Evolutionary conservation across 2,329 filamentous ascomycete genomes (phyloP).

Genomic region (Colletotrichum lupini): DNA sequence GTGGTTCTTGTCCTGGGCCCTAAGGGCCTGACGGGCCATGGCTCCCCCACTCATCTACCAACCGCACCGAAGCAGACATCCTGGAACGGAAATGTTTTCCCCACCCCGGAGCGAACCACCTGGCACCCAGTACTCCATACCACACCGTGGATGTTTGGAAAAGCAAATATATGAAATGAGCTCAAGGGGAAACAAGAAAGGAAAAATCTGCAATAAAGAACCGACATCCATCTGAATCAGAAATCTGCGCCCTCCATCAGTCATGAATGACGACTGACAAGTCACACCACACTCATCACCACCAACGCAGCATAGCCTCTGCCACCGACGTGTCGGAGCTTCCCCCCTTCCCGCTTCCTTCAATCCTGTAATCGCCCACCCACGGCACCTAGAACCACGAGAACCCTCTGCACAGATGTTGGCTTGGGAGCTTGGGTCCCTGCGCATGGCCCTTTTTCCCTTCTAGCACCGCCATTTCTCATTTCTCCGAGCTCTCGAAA

Average conservation of each 20-base stretch:
- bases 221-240: not conserved
- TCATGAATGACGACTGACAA: not conserved
- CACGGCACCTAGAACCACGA: slow-evolving; percentile 9
- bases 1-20: too few species aligned
- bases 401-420: slow-evolving; percentile 10
- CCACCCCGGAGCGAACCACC: slow-evolving; percentile 5
- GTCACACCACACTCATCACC: not conserved
- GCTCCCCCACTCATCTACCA: slow-evolving; percentile 21
- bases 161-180: slow-evolving; percentile 18
- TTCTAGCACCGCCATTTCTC: slow-evolving; percentile 14
- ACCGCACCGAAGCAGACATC: slow-evolving; percentile 22
- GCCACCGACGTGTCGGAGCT: slow-evolving; percentile 12
- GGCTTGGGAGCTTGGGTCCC: not conserved
- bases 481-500: slow-evolving; percentile 25
- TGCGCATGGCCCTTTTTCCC: not conserved
- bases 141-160: slow-evolving; percentile 1
- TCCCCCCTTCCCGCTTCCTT: slow-evolving; percentile 9
- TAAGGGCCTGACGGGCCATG: too few species aligned
- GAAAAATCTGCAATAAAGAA: not conserved
- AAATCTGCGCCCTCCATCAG: not conserved
- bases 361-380: not conserved
- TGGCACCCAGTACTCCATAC: too few species aligned
- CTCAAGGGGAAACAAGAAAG: not conserved
- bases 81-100: slow-evolving; percentile 8
- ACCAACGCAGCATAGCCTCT: slow-evolving; percentile 14